These are phyloP conservation scores for Salix dunnii DNA, from an alignment of 345 rosid species.

Conservation along the genomic window DNA sequence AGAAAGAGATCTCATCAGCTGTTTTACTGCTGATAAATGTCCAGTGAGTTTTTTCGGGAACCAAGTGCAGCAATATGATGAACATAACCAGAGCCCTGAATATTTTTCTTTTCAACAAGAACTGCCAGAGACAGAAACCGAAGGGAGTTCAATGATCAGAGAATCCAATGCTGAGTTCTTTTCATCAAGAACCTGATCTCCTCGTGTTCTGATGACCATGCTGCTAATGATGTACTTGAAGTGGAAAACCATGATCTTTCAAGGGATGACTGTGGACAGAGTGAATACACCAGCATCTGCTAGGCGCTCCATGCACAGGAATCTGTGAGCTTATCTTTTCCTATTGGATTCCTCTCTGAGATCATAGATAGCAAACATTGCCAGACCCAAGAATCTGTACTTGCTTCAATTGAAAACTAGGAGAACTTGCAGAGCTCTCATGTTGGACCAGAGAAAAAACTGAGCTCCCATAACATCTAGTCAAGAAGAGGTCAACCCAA, in stretches of 20 bases:
- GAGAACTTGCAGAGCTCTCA: constrained; percentile 36
- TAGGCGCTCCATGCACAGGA: constrained; percentile 22
- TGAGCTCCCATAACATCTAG: constrained; percentile 48
- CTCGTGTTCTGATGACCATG: background rate
- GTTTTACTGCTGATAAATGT: constrained; percentile 25
- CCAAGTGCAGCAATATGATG: too few species aligned
- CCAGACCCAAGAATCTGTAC: constrained; percentile 29
- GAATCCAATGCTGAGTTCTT: too few species aligned
- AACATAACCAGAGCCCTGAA: too few species aligned
- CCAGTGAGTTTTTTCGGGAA: too few species aligned
- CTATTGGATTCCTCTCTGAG: constrained; percentile 15
- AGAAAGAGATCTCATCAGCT: constrained; percentile 33
- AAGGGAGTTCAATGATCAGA: too few species aligned
- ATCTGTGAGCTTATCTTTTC: constrained; percentile 35
- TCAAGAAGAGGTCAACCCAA: constrained; percentile 74
- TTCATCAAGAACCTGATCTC: background rate
- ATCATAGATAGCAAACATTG: constrained; percentile 8
- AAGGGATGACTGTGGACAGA: constrained; percentile 18
- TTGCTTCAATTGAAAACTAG: constrained; percentile 27
- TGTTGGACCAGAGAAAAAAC: constrained; percentile 28
- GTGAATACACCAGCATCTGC: constrained; percentile 12
- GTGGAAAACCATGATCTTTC: constrained; percentile 8
- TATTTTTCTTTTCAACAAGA: too few species aligned
- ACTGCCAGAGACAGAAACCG: too few species aligned
- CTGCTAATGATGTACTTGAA: background rate